phyloP scores from a whole-genome alignment of 495 filamentous ascomycete genomes.

The Podospora didyma region DNA sequence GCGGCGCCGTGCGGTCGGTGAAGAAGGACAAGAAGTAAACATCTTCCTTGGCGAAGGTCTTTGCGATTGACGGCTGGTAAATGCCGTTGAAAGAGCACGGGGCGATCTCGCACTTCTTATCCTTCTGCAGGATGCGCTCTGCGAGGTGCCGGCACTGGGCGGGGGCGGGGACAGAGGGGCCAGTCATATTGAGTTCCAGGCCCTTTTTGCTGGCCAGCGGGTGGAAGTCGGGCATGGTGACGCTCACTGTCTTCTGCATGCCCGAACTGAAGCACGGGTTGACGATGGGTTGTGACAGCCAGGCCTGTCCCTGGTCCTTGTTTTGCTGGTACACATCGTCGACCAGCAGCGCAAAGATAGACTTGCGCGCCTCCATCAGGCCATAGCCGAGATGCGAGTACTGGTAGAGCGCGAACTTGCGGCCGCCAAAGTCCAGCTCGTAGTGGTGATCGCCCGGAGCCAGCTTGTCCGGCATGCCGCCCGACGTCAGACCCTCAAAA shows the following conservation, averaged over 20 bases:
- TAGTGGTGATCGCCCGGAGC: constrained; percentile 96
- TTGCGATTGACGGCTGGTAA: constrained; percentile 86
- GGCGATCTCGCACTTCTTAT: constrained; percentile 70
- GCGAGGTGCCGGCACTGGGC: constrained; percentile 86
- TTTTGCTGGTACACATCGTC: constrained; percentile 55
- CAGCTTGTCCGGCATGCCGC: constrained; percentile 85
- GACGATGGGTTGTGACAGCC: constrained; percentile 62
- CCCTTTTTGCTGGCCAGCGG: constrained; percentile 46
- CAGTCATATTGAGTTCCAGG: constrained; percentile 78
- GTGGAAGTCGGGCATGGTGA: constrained; percentile 61
- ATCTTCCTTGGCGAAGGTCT: constrained; percentile 90
- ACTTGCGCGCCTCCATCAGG: constrained; percentile 87
- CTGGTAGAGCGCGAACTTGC: constrained; percentile 92
- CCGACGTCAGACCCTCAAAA: constrained; percentile 64
- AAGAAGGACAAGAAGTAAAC: constrained; percentile 97
- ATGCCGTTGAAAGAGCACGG: constrained; percentile 98
- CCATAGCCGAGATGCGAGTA: constrained; percentile 97
- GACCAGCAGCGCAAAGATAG: constrained; percentile 71
- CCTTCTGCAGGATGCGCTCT: constrained; percentile 87
- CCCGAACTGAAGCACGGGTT: constrained; percentile 89
- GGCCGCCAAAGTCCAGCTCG: constrained; percentile 82
- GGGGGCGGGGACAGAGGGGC: constrained; percentile 68
- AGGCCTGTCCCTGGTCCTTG: constrained; percentile 19
- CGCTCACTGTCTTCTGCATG: constrained; percentile 62
- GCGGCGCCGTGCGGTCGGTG: constrained; percentile 83